phyloP scores from a whole-genome alignment of 768 basidiomycete genomes.

The Tricholomella constricta region DNA sequence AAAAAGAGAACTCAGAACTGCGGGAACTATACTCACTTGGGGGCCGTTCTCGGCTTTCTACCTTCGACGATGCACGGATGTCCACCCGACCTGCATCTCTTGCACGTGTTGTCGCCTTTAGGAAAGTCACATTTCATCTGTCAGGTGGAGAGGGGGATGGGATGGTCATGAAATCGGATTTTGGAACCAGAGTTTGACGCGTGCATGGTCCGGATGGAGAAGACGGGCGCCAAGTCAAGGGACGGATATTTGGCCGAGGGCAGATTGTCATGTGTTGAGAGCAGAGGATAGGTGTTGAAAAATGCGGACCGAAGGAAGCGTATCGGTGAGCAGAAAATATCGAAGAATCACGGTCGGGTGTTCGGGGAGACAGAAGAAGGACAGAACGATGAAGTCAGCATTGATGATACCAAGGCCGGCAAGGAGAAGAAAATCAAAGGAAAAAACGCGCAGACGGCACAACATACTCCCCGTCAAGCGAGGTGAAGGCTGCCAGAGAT shows the following conservation, averaged over 20 bases:
- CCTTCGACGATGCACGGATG: slow-evolving; percentile 85
- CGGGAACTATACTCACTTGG: slow-evolving; percentile 64
- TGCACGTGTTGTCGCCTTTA: slow-evolving; percentile 71
- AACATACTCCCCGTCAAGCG: slow-evolving; percentile 18
- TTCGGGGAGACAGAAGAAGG: slow-evolving; percentile 14
- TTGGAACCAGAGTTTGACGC: not conserved
- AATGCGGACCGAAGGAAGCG: slow-evolving; percentile 1
- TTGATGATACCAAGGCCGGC: slow-evolving; percentile 8
- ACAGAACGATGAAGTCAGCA: slow-evolving; percentile 14
- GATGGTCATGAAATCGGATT: not conserved
- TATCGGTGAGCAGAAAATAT: slow-evolving; percentile 13
- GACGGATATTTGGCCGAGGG: slow-evolving; percentile 6
- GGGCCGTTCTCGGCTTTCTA: slow-evolving; percentile 73
- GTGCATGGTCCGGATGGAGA: not conserved
- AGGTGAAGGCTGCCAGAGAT: slow-evolving; percentile 12
- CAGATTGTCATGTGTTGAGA: slow-evolving; percentile 2
- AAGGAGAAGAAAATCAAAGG: slow-evolving; percentile 7
- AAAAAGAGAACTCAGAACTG: slow-evolving; percentile 20
- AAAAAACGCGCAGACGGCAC: slow-evolving; percentile 11
- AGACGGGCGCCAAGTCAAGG: no score
- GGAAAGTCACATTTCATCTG: slow-evolving; percentile 91
- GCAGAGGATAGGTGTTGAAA: not conserved
- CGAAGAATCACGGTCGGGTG: slow-evolving; percentile 15
- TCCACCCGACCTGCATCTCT: slow-evolving; percentile 69
- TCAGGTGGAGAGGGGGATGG: slow-evolving; percentile 15